Evolutionary conservation across 495 filamentous ascomycete species (phyloP), one percentile per base, ranked within the genome.

Genomic region (Penicillium riverlandense): DNA sequence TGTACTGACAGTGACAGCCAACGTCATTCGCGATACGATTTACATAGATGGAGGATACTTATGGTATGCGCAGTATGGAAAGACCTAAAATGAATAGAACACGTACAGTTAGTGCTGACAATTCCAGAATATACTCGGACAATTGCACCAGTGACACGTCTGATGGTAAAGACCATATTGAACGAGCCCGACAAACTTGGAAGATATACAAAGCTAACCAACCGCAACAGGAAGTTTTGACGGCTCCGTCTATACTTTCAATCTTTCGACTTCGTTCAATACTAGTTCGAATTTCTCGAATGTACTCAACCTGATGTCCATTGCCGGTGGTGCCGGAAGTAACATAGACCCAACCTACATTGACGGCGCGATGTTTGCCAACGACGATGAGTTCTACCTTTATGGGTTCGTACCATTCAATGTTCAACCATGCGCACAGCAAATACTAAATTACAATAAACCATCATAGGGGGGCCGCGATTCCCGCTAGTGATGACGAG

Each of bases 41-140:
- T 88, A 82, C 50, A 43, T 88, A 13, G 83, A 88, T 54, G 85
- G 85, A 34, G 85, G 85, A 3, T 37, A 52, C 43, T 43, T 82
- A 16, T 72, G 49, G 49, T 82, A 75, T 67, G 35, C 64, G 30
- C 61, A 33, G 66, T 66, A 55, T 29, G 61, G 42, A 8, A 1
- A 22, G 22, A 22, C 22, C 22, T 22, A 22, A 22, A 22, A 22
- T 22, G 22, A 22, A 22, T 22, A 6, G 22, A 22, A 22, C 16
- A 41, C 29, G 11, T 43, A 27, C 15, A 1, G 2, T 12, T 11
- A 7, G 3, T 6, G 7, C 38, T 49, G 13, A 54, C 30, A 31
- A 34, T 14, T 41, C 0, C 32, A 62, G 59, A 35, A 57, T 50
- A 45, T 53, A 38, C 30, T 49, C 48, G 1, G 59, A 62, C 22